Base-by-base conservation (phyloP, 139 green algal genomes). In the Auxenochlorella pyrenoidosa region DNA sequence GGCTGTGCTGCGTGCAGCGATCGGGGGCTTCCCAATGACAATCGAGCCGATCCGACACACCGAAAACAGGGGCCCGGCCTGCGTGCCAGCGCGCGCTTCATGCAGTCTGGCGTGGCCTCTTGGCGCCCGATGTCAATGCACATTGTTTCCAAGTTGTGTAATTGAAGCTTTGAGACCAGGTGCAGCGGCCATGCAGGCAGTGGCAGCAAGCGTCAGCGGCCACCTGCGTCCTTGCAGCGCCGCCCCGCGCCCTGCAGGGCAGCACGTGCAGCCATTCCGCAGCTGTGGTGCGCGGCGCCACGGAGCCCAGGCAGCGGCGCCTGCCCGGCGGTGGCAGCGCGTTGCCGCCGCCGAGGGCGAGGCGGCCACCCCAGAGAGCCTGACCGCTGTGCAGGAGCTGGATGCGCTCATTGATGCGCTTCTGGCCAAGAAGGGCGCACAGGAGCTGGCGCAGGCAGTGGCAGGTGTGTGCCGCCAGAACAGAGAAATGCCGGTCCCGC, bases 401-500 rank as follows among this genome's bases (percentile, higher is more conserved):
- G 96, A 98, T 75, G 84, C 95, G 68, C 87, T 98, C 1, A 97
- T 98, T 40, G 96, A 98, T 82, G 34, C 92, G 40, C 86, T 98
- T 51, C 80, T 97, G 59, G 84, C 41, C 34, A 91, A 88, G 16
- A 94, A 90, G 71, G 88, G 84, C 47, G 80, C 94, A 38, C 89
- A 97, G 41, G 92, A 98, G 92, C 89, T 98, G 59, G 90, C 89
- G 0, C 93, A 93, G 75, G 41, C 93, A 28, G 95, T 98, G 93
- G 95, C 93, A 63, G 54, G 54, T 63, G 54, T 26, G 16, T 24
- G 54, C 54, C 16, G 54, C 54, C 2, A 63, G 15, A 22, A 26
- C 15, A 12, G 47, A 58, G 47, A 58, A n/a, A n/a, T n/a, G n/a
- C n/a, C n/a, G n/a, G n/a, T n/a, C n/a, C n/a, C n/a, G n/a, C n/a